Base-by-base conservation (phyloP, 2,329 filamentous ascomycete species). In the Biscogniauxia mediterranea region DNA sequence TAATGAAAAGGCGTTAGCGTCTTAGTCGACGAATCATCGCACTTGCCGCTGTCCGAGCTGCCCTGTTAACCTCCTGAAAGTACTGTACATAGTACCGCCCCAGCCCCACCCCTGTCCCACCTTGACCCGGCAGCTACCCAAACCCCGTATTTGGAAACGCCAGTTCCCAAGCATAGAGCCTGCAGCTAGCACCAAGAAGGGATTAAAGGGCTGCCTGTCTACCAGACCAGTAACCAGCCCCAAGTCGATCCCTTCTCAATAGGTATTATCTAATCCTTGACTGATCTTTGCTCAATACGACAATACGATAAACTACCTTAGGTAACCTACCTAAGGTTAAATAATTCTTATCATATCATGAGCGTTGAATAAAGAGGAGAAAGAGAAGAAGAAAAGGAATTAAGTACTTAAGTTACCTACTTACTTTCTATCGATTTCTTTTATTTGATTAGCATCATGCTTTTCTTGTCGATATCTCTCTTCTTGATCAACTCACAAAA, bases 11-110 rank as follows among this genome's bases (percentile, higher is more conserved):
- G 52, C 49, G 59, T 15, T 50, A n/a, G 23, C 25, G 58, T 23
- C 20, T 11, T 19, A 60, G 58, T 42, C 25, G 52, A n/a, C 65
- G 61, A 67, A 67, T 60, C 65, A 61, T 57, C 49, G 20, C 28
- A 51, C 61, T 65, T 67, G 61, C 65, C 65, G 65, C 58, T 62
- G 63, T 58, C 65, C 65, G 65, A 67, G 57, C 59, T 59, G 52
- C 63, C 61, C 54, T 58, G 25, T 28, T 28, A 23, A n/a, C 52
- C 52, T 26, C 52, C 23, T 25, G 17, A n/a, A 54, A 54, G 20
- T 3, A 52, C 9, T 52, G 19, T 13, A 21, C 19, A 52, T 11
- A 28, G 26, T 19, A 32, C 52, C 26, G 7, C 15, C 26, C 6
- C 28, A 23, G 52, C 17, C 25, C 52, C 52, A 32, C 25, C 52